A percentile compares a stretch with the other conserved stretches of the same genome.
Conservation (phyloP, 164 flowering plant species). For the Cinnamomum chago region DNA sequence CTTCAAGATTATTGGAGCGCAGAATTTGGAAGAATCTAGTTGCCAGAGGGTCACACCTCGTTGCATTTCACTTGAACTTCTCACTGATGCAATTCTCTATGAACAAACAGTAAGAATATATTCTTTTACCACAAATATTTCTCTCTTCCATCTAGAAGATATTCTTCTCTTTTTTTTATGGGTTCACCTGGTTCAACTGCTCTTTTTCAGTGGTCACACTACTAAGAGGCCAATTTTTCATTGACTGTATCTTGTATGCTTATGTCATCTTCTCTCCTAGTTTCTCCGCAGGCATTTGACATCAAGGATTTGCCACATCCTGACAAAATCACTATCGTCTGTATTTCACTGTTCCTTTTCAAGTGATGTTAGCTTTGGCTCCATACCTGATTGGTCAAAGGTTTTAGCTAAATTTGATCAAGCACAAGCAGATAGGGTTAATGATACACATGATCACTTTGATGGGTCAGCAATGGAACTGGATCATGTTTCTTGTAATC, state of each 20-base stretch:
- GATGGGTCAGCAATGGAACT: slow-evolving; percentile 10
- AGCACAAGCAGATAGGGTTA: slow-evolving; percentile 13
- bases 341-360: slow-evolving; percentile 22
- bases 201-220: neutral
- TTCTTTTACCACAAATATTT: neutral
- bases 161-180: neutral
- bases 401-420: slow-evolving; percentile 38
- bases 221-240: neutral
- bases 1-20: slow-evolving; percentile 9
- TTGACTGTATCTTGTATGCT: slow-evolving; percentile 15
- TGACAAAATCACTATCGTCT: slow-evolving; percentile 41
- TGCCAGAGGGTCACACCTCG: slow-evolving; percentile 29
- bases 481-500: slow-evolving; percentile 11
- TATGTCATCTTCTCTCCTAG: slow-evolving; percentile 40
- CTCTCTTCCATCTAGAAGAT: slow-evolving; percentile 1
- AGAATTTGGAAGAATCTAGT: slow-evolving; percentile 2
- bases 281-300: slow-evolving; percentile 70
- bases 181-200: neutral
- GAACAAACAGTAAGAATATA: slow-evolving; percentile 67
- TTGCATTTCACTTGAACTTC: slow-evolving; percentile 52
- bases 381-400: slow-evolving; percentile 49
- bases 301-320: slow-evolving; percentile 42
- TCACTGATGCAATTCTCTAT: slow-evolving; percentile 48
- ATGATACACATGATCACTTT: slow-evolving; percentile 3
- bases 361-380: slow-evolving; percentile 26